Evolutionary conservation across 2,329 filamentous ascomycete species (phyloP).

Genomic region (Penicillium corylophilum): DNA sequence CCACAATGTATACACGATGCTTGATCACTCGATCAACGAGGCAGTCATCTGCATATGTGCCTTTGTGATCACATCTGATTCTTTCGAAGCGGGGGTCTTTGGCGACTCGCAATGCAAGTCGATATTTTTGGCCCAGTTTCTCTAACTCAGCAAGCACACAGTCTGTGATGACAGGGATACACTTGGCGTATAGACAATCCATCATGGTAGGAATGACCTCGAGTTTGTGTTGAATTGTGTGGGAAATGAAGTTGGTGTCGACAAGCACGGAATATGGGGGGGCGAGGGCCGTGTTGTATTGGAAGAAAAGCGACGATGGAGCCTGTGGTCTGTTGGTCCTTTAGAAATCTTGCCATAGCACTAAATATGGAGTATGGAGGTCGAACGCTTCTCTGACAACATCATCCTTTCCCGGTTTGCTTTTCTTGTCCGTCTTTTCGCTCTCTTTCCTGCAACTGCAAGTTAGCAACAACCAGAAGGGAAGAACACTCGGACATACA

Average conservation of each 20-base stretch:
- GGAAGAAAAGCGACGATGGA: conserved; percentile 81
- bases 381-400: conserved; percentile 24
- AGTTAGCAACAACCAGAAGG: background rate
- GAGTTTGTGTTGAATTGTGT: conserved; percentile 88
- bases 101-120: conserved; percentile 80
- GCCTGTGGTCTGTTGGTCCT: conserved; percentile 62
- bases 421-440: conserved; percentile 19
- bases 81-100: conserved; percentile 86
- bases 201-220: conserved; percentile 85
- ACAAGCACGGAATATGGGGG: conserved; percentile 79
- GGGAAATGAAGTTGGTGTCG: conserved; percentile 87
- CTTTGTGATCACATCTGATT: conserved; percentile 86
- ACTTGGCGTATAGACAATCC: conserved; percentile 91
- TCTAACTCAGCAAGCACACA: conserved; percentile 84
- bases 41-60: conserved; percentile 84
- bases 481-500: conserved; percentile 43
- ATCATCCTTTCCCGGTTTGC: conserved; percentile 19
- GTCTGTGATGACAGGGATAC: conserved; percentile 80
- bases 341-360: conserved; percentile 1
- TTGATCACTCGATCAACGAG: conserved; percentile 71
- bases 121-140: conserved; percentile 84
- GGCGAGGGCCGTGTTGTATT: conserved; percentile 80
- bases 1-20: conserved; percentile 75
- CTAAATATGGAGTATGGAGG: conserved; percentile 4
- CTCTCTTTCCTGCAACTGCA: conserved; percentile 17